These are phyloP conservation scores for Copromyces sp. DNA, from an alignment of 495 filamentous ascomycete genomes.

Conservation along the genomic window DNA sequence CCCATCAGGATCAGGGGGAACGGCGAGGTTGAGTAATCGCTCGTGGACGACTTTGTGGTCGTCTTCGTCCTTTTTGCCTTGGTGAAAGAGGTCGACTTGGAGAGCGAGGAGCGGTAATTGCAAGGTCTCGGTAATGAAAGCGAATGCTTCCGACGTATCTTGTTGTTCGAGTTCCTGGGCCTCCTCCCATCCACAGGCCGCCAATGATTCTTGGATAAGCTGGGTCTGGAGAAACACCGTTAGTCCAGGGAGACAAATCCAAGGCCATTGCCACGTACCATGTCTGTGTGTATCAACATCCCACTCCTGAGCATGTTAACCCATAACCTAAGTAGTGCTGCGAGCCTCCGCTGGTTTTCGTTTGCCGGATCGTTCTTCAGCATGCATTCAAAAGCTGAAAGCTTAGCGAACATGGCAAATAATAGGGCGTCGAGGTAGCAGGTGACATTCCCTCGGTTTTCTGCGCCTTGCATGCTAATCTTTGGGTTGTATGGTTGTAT, in stretches of 20 bases:
- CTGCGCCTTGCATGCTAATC: slow-evolving; percentile 69
- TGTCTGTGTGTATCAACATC: slow-evolving; percentile 72
- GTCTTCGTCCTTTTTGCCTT: slow-evolving; percentile 69
- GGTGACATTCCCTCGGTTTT: slow-evolving; percentile 76
- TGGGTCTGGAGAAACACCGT: slow-evolving; percentile 49
- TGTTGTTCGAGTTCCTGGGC: slow-evolving; percentile 69
- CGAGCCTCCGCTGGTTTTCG: slow-evolving; percentile 60
- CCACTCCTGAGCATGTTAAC: slow-evolving; percentile 84
- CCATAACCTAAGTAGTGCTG: slow-evolving; percentile 71
- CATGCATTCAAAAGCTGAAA: slow-evolving; percentile 87
- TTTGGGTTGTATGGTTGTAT: slow-evolving; percentile 61
- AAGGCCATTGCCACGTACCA: slow-evolving; percentile 45
- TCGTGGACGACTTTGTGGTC: slow-evolving; percentile 95
- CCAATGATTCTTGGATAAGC: slow-evolving; percentile 69
- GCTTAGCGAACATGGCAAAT: slow-evolving; percentile 89
- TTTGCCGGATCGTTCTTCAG: slow-evolving; percentile 51
- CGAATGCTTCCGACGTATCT: slow-evolving; percentile 90
- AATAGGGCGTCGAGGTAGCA: slow-evolving; percentile 90
- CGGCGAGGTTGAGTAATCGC: slow-evolving; percentile 79
- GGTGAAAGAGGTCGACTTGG: slow-evolving; percentile 91
- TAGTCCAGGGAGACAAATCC: slow-evolving; percentile 13
- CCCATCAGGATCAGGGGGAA: slow-evolving; percentile 55
- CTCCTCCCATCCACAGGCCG: slow-evolving; percentile 87
- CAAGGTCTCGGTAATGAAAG: slow-evolving; percentile 82
- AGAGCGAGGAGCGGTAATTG: slow-evolving; percentile 81